A percentile compares a stretch with the other conserved stretches of the same genome.
phyloP scores from a whole-genome alignment of 208 protist species.

The Tritrichomonas musculus region DNA sequence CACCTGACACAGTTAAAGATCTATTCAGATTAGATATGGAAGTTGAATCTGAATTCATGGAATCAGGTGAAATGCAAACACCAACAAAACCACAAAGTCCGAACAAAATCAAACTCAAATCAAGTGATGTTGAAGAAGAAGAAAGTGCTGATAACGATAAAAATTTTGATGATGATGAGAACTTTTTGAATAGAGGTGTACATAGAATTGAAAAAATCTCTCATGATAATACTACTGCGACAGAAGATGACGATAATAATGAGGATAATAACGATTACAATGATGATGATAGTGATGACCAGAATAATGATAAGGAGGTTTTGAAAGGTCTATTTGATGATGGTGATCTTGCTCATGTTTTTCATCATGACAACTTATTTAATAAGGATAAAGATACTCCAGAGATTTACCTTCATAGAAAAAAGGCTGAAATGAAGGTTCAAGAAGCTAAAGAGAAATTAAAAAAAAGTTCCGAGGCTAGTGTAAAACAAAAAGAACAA shows the following conservation, averaged over 20 bases:
- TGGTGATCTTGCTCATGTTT: not conserved
- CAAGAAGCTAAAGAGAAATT: not conserved
- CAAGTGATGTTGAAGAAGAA: not conserved
- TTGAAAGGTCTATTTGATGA: not conserved
- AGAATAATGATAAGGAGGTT: not conserved
- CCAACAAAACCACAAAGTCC: not conserved
- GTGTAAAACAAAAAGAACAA: not conserved
- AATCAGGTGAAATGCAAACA: not conserved
- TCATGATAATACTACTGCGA: too few species aligned
- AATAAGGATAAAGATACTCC: not conserved
- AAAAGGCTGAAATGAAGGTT: not conserved
- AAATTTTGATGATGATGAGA: too few species aligned
- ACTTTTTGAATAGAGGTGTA: too few species aligned
- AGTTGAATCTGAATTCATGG: not conserved
- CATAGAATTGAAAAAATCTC: too few species aligned
- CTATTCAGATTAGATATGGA: conserved; percentile 59
- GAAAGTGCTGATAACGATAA: not conserved
- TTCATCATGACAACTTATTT: not conserved
- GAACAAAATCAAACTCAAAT: not conserved
- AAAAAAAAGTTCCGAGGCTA: not conserved
- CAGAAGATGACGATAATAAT: not conserved
- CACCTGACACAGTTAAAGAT: conserved; percentile 67
- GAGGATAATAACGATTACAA: not conserved
- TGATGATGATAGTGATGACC: not conserved
- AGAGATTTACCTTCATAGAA: not conserved